These are phyloP conservation scores for Euphorbia peplus DNA, from an alignment of 345 rosid genomes.

Conservation along the genomic window DNA sequence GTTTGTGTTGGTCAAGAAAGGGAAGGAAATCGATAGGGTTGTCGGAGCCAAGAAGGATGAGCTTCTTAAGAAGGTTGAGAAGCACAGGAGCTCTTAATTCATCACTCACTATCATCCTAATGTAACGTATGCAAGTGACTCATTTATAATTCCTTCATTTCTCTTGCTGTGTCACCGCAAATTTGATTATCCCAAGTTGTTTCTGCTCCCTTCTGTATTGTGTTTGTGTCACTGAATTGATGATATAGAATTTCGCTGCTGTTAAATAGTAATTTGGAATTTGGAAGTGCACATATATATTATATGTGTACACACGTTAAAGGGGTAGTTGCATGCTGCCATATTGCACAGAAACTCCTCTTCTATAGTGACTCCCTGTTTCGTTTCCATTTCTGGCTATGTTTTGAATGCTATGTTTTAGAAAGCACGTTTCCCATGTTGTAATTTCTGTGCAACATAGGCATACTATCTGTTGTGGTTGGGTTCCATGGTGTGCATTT, in stretches of 20 bases:
- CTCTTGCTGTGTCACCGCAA: too few relatives aligned
- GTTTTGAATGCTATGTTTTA: too few relatives aligned
- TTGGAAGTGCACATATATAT: neutral
- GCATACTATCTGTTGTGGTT: neutral
- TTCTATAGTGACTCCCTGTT: too few relatives aligned
- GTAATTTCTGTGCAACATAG: too few relatives aligned
- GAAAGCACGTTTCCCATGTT: too few relatives aligned
- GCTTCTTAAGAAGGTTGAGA: conserved; percentile 53
- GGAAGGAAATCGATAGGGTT: conserved; percentile 68
- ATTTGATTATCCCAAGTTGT: neutral
- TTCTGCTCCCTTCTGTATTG: too few relatives aligned
- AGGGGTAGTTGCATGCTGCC: too few relatives aligned
- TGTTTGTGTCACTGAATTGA: neutral
- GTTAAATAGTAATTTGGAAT: too few relatives aligned
- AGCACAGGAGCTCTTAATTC: conserved; percentile 28
- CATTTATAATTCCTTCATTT: neutral
- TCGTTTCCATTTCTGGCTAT: too few relatives aligned
- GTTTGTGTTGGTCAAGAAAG: conserved; percentile 74
- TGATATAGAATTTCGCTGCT: neutral
- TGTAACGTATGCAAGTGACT: neutral
- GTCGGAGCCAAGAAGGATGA: conserved; percentile 59
- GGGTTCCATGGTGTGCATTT: neutral
- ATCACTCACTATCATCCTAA: too few relatives aligned
- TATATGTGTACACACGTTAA: too few relatives aligned
- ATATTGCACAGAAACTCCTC: too few relatives aligned